Percentiles rank a stretch among this genome's conserved stretches.
Conservation (phyloP, 306 rosid genomes). For the Fragaria ananassa region DNA sequence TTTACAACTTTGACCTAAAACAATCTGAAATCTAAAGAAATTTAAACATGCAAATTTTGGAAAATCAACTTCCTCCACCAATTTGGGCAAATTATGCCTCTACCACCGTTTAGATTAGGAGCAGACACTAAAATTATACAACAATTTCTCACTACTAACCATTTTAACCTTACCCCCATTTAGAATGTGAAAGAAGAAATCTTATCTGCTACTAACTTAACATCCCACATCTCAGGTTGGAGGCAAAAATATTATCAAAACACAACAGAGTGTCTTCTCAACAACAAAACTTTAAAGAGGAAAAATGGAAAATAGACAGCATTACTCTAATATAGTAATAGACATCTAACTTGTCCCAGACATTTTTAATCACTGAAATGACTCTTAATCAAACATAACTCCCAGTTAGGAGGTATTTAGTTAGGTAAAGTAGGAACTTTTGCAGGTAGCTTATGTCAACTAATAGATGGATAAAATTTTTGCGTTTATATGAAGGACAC, state of each 20-base stretch:
- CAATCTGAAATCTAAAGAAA: slow-evolving; percentile 6
- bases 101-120: slow-evolving; percentile 20
- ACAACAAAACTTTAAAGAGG: not conserved
- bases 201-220: not conserved
- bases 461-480: not conserved
- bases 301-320: slow-evolving; percentile 8
- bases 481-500: not conserved
- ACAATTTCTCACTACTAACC: slow-evolving; percentile 21
- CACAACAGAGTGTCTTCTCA: not conserved
- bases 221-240: slow-evolving; percentile 3
- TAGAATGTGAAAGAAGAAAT: slow-evolving; percentile 24
- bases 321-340: slow-evolving; percentile 15
- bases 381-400: not conserved
- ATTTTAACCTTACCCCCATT: slow-evolving; percentile 42
- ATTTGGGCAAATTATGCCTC: slow-evolving; percentile 24
- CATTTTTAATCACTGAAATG: not conserved
- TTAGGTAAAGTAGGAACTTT: not conserved
- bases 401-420: not conserved
- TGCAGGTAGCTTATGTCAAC: not conserved
- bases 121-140: slow-evolving; percentile 27
- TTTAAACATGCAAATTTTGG: slow-evolving; percentile 20
- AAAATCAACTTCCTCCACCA: slow-evolving; percentile 31
- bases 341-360: not conserved
- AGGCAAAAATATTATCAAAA: slow-evolving; percentile 18
- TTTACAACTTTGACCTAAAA: slow-evolving; percentile 3